Evolutionary conservation across 345 rosid species (phyloP).

Genomic region (Ailanthus altissimus): DNA sequence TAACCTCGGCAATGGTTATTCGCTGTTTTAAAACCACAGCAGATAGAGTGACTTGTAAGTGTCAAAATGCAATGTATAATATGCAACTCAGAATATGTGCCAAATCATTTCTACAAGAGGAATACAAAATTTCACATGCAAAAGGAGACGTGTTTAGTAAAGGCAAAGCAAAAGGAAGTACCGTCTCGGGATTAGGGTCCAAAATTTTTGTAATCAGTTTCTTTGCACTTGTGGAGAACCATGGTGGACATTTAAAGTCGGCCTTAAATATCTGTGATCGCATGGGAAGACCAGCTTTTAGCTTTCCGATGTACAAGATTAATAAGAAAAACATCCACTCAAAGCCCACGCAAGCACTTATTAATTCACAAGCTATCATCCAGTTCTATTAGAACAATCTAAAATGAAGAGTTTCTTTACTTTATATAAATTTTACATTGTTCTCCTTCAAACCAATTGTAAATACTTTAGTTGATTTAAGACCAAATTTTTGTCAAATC

Average conservation of each 20-base stretch:
- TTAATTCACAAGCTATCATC: background rate
- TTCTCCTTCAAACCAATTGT: background rate
- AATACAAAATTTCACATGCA: background rate
- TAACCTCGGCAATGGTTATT: conserved; percentile 73
- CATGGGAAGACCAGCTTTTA: conserved; percentile 13
- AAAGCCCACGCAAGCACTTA: background rate
- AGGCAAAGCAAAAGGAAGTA: conserved; percentile 31
- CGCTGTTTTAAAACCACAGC: conserved; percentile 62
- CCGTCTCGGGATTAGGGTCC: conserved; percentile 89
- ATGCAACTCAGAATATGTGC: conserved; percentile 12
- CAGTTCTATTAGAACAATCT: background rate
- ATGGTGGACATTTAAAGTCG: conserved; percentile 84
- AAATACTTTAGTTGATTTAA: background rate
- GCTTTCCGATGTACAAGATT: conserved; percentile 2
- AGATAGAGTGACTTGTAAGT: conserved; percentile 15
- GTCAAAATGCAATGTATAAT: background rate
- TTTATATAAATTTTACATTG: background rate
- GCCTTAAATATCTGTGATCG: conserved; percentile 84
- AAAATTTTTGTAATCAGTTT: conserved; percentile 84
- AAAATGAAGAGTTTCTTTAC: conserved; percentile 2
- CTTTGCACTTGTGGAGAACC: conserved; percentile 96
- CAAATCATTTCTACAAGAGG: background rate
- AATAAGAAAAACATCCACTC: background rate
- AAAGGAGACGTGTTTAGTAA: conserved; percentile 13
- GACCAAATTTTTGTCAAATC: conserved; percentile 8